These are phyloP conservation scores for Hericium alpestre DNA, from an alignment of 768 basidiomycete genomes.

Conservation along the genomic window DNA sequence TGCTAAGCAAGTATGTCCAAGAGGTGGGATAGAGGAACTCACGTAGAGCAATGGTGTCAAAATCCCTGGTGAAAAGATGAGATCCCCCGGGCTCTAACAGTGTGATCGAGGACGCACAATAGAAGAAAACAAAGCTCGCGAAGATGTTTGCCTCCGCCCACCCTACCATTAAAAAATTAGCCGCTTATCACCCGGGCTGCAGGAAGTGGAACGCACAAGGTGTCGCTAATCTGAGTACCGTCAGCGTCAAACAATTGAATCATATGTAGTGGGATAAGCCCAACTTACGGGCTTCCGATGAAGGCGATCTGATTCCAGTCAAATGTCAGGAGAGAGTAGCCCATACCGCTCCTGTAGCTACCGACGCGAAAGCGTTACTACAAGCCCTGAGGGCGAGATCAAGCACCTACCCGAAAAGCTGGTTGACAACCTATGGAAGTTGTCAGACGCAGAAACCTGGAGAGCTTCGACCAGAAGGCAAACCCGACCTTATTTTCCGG, in stretches of 20 bases:
- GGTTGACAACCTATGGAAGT: conserved; percentile 20
- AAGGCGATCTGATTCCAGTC: conserved; percentile 32
- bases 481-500: conserved; percentile 24
- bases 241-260: neutral
- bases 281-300: conserved; percentile 21
- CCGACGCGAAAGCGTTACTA: neutral
- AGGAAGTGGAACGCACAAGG: conserved; percentile 13
- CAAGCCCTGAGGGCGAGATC: neutral
- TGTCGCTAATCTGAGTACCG: conserved; percentile 20
- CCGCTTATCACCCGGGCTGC: neutral
- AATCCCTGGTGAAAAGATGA: conserved; percentile 18
- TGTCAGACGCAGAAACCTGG: too few species aligned
- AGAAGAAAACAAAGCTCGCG: conserved; percentile 29
- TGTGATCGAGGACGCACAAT: conserved; percentile 19
- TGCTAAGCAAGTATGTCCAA: neutral
- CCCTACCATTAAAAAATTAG: conserved; percentile 5
- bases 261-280: too few species aligned
- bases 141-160: conserved; percentile 25
- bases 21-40: neutral
- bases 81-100: too few species aligned
- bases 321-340: conserved; percentile 21
- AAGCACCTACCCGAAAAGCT: conserved; percentile 47
- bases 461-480: neutral
- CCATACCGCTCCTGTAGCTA: conserved; percentile 18
- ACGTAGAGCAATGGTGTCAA: conserved; percentile 24